Conservation (phyloP, 176 grass and related monocot genomes). For the Carex kokanica region DNA sequence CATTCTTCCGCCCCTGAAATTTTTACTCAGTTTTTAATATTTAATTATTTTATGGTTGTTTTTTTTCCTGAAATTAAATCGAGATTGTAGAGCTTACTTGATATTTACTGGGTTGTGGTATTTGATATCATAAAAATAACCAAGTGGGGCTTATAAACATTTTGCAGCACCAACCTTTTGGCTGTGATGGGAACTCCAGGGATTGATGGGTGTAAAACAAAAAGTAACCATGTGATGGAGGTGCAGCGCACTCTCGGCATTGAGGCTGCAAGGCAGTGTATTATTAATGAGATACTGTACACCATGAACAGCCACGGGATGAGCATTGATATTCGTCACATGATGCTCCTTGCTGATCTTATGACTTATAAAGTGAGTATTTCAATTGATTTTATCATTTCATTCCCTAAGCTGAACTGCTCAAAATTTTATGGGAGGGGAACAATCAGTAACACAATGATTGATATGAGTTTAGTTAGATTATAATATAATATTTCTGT, state of each 20-base stretch:
- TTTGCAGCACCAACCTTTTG: conserved; percentile 79
- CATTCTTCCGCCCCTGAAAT: no score
- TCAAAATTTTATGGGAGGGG: neutral
- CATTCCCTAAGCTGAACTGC: neutral
- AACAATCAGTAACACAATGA: neutral
- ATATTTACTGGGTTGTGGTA: neutral
- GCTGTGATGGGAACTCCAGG: conserved; percentile 77
- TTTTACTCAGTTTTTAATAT: neutral
- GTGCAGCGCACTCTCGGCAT: conserved; percentile 68
- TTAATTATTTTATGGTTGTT: neutral
- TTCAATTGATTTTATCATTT: conserved; percentile 10
- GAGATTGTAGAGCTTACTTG: neutral
- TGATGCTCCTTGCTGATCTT: conserved; percentile 96
- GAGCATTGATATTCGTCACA: conserved; percentile 89
- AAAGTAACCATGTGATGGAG: conserved; percentile 88
- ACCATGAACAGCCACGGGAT: conserved; percentile 73
- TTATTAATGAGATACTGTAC: conserved; percentile 71
- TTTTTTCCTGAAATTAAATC: neutral
- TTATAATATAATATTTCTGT: conserved; percentile 4
- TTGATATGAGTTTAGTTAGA: neutral
- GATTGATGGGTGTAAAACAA: conserved; percentile 65
- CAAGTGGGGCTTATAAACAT: neutral
- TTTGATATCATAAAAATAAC: neutral
- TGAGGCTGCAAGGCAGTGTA: conserved; percentile 75
- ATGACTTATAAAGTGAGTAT: conserved; percentile 88